Evolutionary conservation across 2,329 filamentous ascomycete species (phyloP), one percentile per base, ranked within the genome.

Genomic region (Colletotrichum zoysiae): DNA sequence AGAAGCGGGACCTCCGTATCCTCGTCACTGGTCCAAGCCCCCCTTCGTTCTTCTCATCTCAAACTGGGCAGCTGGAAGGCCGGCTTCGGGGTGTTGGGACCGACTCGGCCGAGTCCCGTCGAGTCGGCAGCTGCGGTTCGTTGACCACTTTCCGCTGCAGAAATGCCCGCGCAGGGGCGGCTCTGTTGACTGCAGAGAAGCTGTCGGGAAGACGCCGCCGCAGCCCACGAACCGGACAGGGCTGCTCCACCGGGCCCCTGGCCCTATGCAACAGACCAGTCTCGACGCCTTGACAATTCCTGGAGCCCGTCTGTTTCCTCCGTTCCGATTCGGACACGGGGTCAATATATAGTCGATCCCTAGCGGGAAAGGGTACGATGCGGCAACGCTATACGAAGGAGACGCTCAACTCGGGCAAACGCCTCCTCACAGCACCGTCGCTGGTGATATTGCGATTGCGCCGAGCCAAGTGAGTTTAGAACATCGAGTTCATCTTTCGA

Each of bases 381-480:
- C 65, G 51, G 33, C 62, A 59, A 59, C 57, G 46, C 3, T 59
- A 59, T 63, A 71, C 50, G 57, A 77, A 77, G 50, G 71, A 72
- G 58, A 76, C 75, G 11, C 72, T 76, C 2, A 71, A 70, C 46
- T 77, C 75, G 11, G 75, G 76, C 58, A 70, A 26, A 12, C 14
- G 23, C 9, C 4, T 53, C 30, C 14, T 30, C 18, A 7, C 20
- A 7, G 11, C 7, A 30, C 16, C 26, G 18, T 14, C 11, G 20
- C 53, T 30, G 23, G 20, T 12, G 9, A 33, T 12, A 38, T 38
- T 11, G 11, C 35, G 0, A 38, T 11, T 38, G 8, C 7, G 35
- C 35, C 2, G 35, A 38, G 35, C 35, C 35, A 38, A 38, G 35
- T 11, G 35, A 38, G 35, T 9, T 38, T 38, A 38, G 35, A 38